Evolutionary conservation across 164 flowering plant species (phyloP), one percentile per base, ranked within the genome.

Genomic region (Magnolia changhungtana): DNA sequence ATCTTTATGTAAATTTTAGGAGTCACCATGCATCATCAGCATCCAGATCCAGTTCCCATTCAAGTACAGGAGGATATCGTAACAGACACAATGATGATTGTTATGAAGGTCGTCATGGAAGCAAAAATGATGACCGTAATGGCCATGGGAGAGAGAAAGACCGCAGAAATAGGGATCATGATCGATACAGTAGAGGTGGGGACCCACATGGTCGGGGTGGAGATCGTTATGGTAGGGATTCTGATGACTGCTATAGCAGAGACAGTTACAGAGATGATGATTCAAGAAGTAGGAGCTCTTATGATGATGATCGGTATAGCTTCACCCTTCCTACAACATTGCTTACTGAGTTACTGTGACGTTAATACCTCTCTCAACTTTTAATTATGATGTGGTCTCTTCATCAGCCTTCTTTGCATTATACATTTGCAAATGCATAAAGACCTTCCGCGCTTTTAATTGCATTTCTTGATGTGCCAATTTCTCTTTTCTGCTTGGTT

Each of bases 291-390:
- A 89, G 91, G 84, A 90, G 95, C 73, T 76, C 87, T 77, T 91
- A 92, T 67, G 94, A 90, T 80, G 97, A 96, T 85, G 92, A 87
- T 64, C 92, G 87, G 98, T 96, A 88, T 67, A 21, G 49, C 71
- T 14, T 68, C 50, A 10, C 10, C 20, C 71, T 68, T 68, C 68
- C 71, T 14, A 29, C 50, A 10, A 27, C 29, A 18, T 68, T 16
- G 14, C 68, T 66, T 66, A 19, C 20, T 13, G 10, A 6, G 7
- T 66, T 66, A 19, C 20, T 13, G 10, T 20, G 7, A 10, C 24
- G 14, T 24, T 66, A 11, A 11, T 66, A 3, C 21, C 29, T 8
- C 29, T 20, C n/a, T 27, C 27, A 2, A 68, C 6, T 8, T 29
- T 14, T 27, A 16, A 68, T 68, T 5, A 31, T 10, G 50, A 27